A percentile compares a stretch with the other conserved stretches of the same genome.
Conservation (phyloP, 2,329 filamentous ascomycete genomes). For the Colletotrichum sp. region DNA sequence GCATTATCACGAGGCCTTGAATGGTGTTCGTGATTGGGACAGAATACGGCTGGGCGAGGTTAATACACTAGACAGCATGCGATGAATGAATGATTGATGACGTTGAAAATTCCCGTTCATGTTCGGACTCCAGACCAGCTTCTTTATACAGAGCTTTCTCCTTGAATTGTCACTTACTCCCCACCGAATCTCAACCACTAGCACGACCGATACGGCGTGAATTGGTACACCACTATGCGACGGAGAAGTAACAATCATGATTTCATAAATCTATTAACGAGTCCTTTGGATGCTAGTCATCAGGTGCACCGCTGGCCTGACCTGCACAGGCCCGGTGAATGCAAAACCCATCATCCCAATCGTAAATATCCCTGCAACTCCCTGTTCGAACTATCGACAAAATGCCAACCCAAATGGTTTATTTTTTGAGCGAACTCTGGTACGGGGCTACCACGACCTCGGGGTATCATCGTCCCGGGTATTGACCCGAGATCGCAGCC, state of each 20-base stretch:
- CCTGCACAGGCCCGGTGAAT: not conserved
- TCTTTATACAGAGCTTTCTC: not conserved
- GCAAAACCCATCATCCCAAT: not conserved
- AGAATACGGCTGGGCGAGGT: not conserved
- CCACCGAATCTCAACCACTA: accelerated
- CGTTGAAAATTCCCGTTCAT: not conserved
- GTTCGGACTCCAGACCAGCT: too few relatives aligned
- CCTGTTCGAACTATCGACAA: not conserved
- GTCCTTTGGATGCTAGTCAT: not conserved
- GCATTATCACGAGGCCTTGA: not conserved
- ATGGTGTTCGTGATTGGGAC: accelerated
- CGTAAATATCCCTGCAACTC: not conserved
- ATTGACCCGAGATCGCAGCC: conserved; percentile 5
- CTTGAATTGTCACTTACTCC: not conserved
- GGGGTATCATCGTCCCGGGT: conserved; percentile 12
- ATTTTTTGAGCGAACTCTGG: not conserved
- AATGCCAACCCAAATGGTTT: not conserved
- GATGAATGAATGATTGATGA: not conserved
- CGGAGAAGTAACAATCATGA: not conserved
- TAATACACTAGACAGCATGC: not conserved
- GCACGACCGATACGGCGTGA: not conserved
- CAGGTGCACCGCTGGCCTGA: not conserved
- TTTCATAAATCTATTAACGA: not conserved
- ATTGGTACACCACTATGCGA: not conserved
- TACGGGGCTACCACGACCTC: not conserved